Conservation (phyloP, 352 stramenopile genomes). For the Pythium diclinum region DNA sequence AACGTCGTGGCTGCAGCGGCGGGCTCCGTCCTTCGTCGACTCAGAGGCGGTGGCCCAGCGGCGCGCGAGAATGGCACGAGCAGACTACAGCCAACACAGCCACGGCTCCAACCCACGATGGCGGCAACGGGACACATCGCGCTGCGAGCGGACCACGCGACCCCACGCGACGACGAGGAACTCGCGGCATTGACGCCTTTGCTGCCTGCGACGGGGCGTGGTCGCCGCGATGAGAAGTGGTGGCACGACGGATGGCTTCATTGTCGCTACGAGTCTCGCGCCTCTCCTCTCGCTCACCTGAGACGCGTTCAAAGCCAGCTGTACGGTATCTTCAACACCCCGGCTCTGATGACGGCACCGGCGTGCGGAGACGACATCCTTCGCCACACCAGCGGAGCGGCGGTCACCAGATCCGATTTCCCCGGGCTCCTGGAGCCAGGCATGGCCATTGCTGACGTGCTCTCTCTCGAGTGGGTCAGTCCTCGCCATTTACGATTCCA, state of each 20-base stretch:
- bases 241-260: not conserved
- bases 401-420: too few species aligned
- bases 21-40: not conserved
- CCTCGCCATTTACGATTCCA: not conserved
- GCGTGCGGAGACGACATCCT: not conserved
- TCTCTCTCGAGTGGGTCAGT: not conserved
- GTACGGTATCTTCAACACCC: not conserved
- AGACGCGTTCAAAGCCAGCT: not conserved
- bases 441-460: too few species aligned
- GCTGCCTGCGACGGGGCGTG: not conserved
- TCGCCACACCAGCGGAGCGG: not conserved
- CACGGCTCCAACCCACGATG: not conserved
- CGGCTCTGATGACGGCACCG: not conserved
- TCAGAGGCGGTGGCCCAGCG: not conserved
- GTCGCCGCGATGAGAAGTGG: not conserved
- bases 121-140: not conserved
- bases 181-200: not conserved
- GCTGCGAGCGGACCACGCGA: not conserved
- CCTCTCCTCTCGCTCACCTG: not conserved
- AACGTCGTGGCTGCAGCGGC: not conserved
- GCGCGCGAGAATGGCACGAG: too few species aligned
- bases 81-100: too few species aligned
- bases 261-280: not conserved
- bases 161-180: not conserved
- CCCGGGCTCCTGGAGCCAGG: too few species aligned